Base-by-base conservation (phyloP, 1,284 basidiomycete genomes). In the Chalciporus sp. region DNA sequence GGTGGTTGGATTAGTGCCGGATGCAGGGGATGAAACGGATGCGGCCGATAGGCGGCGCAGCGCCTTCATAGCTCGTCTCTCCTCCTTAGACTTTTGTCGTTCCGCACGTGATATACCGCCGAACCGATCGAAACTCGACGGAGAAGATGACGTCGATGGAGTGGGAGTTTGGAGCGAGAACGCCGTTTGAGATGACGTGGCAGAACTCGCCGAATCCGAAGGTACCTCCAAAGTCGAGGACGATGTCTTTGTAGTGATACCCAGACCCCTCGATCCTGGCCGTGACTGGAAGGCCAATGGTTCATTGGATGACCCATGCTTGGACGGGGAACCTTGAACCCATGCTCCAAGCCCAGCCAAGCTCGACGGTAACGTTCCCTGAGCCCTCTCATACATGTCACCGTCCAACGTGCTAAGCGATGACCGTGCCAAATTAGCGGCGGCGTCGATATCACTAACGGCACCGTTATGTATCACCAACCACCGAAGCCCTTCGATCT, bases 401-500 rank as follows among this genome's bases (percentile, higher is more conserved):
- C 56, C 55, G 0, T 72, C 67, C 16, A 64, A 61, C 3, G 65
- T 67, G 28, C 67, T 60, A 40, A 71, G 42, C 29, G 71, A 69
- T 28, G 65, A 59, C 28, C 70, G 66, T 26, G 67, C 70, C 29
- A 69, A 67, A 51, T 64, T 67, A 9, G 67, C 68, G 9, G 70
- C 67, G 27, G 67, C 70, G 23, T 72, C 63, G 28, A 72, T 72
- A 37, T 72, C 64, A 7, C 60, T 66, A 12, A 63, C 60, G 8
- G 61, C 69, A 23, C 67, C 73, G 3, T 69, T 64, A 56, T 80
- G 73, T 53, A 78, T 71, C 45, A 81, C 72, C 17, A 81, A 72
- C 75, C 76, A 81, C 31, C 75, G 71, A 39, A 81, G 66, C 17
- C 80, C 79, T 49, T 75, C 74, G 45, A 82, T 75, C 63, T 81